Evolutionary conservation across 495 filamentous ascomycete species (phyloP).

Genomic region (Umbilicaria muhlenbergii): DNA sequence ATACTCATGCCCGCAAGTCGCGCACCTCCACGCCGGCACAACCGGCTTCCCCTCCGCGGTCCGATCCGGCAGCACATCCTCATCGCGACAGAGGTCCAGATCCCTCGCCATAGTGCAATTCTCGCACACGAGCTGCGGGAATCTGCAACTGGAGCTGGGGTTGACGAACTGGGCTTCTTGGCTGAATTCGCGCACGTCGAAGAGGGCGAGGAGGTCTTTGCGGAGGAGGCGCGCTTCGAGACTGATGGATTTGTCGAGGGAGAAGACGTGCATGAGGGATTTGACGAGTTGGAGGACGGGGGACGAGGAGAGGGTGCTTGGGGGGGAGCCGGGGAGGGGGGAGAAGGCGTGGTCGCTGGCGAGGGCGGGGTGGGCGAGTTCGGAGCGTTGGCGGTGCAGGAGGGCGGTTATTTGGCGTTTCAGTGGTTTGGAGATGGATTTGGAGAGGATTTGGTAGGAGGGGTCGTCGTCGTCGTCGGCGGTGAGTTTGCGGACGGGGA

Average conservation of each 20-base stretch:
- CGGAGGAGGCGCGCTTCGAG: slow-evolving; percentile 75
- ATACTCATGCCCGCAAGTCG: slow-evolving; percentile 60
- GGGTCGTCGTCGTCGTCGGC: slow-evolving; percentile 36
- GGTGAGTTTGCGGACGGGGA: slow-evolving; percentile 44
- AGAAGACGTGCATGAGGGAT: slow-evolving; percentile 76
- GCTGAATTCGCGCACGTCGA: slow-evolving; percentile 89
- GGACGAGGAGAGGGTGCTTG: slow-evolving; percentile 45
- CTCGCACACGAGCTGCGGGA: slow-evolving; percentile 66
- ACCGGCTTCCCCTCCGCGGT: slow-evolving; percentile 17
- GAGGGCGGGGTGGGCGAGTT: slow-evolving; percentile 80
- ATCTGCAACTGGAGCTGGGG: slow-evolving; percentile 56
- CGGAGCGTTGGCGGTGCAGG: slow-evolving; percentile 67
- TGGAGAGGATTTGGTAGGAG: slow-evolving; percentile 48
- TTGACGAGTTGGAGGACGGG: slow-evolving; percentile 84
- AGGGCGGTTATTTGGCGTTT: slow-evolving; percentile 73
- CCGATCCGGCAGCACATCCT: slow-evolving; percentile 51
- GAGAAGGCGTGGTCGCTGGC: slow-evolving; percentile 83
- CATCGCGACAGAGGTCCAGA: slow-evolving; percentile 88
- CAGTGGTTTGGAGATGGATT: slow-evolving; percentile 70
- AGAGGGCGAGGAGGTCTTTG: slow-evolving; percentile 74
- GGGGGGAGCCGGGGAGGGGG: slow-evolving; percentile 61
- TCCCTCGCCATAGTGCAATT: slow-evolving; percentile 79
- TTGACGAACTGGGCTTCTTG: slow-evolving; percentile 75
- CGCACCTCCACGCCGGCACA: slow-evolving; percentile 56
- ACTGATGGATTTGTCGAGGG: slow-evolving; percentile 71